Evolutionary conservation across 768 basidiomycete genomes (phyloP).

Genomic region (Leucocoprinus birnbaumii): DNA sequence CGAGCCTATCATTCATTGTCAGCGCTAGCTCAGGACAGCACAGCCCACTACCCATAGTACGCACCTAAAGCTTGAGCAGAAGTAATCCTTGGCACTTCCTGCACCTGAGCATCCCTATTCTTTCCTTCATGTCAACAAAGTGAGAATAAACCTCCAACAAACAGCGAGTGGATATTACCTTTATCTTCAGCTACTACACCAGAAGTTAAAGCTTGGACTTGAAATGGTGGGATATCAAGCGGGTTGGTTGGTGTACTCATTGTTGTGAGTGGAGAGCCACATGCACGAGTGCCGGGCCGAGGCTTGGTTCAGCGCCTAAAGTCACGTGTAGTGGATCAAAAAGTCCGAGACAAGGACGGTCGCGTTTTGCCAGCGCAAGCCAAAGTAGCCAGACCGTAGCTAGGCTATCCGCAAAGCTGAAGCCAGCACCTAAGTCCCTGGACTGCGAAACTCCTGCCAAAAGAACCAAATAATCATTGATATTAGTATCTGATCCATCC

Average conservation of each 20-base stretch:
- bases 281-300: too few relatives aligned
- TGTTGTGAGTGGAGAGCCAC: neutral
- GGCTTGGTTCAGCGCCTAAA: too few relatives aligned
- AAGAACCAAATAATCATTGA: too few relatives aligned
- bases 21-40: neutral
- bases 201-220: conserved; percentile 43
- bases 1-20: conserved; percentile 43
- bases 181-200: conserved; percentile 4
- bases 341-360: too few relatives aligned
- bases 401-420: too few relatives aligned
- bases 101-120: neutral
- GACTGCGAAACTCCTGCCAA: too few relatives aligned
- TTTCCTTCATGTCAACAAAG: conserved; percentile 9
- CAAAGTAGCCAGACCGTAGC: too few relatives aligned
- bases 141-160: neutral
- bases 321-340: too few relatives aligned
- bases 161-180: neutral
- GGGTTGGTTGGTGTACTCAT: conserved; percentile 15
- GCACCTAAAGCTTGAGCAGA: conserved; percentile 61
- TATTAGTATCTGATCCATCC: too few relatives aligned
- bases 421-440: too few relatives aligned
- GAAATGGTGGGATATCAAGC: conserved; percentile 51
- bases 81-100: conserved; percentile 24
- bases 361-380: too few relatives aligned
- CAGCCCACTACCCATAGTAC: too few relatives aligned